Evolutionary conservation across 2,329 filamentous ascomycete species (phyloP).

Genomic region (Aureobasidium leucospermi): DNA sequence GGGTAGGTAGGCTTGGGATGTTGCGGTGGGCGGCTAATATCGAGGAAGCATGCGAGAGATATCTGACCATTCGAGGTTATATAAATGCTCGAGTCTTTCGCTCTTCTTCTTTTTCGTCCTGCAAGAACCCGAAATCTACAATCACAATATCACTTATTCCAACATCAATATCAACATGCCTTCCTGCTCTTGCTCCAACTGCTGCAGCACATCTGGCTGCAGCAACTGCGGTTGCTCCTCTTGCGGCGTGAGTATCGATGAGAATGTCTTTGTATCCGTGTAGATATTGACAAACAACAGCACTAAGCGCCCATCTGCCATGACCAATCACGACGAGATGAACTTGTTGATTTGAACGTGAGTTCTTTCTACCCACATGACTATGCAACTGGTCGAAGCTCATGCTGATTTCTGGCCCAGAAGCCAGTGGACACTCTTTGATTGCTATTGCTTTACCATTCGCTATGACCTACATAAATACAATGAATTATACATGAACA

Average conservation of each 20-base stretch:
- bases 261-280: background rate
- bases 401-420: background rate
- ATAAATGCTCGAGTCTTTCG: background rate
- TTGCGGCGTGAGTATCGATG: background rate
- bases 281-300: background rate
- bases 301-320: background rate
- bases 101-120: background rate
- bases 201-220: constrained; percentile 4
- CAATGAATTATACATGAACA: background rate
- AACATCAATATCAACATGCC: background rate
- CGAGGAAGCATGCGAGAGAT: too few relatives aligned
- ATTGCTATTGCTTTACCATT: background rate
- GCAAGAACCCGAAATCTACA: too few relatives aligned
- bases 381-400: background rate
- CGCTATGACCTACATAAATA: background rate
- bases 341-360: background rate
- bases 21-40: background rate
- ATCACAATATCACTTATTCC: background rate
- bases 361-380: background rate
- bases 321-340: background rate
- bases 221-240: constrained; percentile 4
- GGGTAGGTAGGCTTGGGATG: background rate
- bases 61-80: background rate
- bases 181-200: constrained; percentile 12
- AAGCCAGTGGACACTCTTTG: background rate